Percentiles rank a stretch among this genome's conserved stretches.
phyloP scores from a whole-genome alignment of 345 rosid species.

The Arabis alpina region DNA sequence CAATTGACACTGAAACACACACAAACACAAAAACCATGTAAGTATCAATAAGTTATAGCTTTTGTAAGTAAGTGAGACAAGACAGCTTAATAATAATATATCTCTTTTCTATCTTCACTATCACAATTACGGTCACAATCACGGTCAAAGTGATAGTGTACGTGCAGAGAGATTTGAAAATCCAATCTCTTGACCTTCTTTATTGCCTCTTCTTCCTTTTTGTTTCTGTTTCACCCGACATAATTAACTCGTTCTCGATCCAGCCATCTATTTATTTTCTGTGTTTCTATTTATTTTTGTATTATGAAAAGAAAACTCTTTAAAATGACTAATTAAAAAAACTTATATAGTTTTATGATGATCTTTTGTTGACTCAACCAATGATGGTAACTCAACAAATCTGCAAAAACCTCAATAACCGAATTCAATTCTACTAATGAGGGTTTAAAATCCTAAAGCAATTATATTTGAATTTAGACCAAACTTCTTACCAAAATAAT shows the following conservation, averaged over 20 bases:
- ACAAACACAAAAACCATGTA: conserved; percentile 34
- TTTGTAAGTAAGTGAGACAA: conserved; percentile 41
- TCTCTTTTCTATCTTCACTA: conserved; percentile 34
- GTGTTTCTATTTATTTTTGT: conserved; percentile 2
- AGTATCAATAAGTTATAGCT: conserved; percentile 28
- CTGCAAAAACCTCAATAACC: background rate
- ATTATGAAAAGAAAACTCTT: conserved; percentile 10
- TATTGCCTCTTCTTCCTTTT: conserved; percentile 33
- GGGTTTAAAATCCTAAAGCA: background rate
- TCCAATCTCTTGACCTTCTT: conserved; percentile 27
- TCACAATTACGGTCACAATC: conserved; percentile 41
- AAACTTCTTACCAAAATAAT: background rate
- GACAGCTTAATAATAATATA: conserved; percentile 33
- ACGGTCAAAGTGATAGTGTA: conserved; percentile 34
- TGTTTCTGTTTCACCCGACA: conserved; percentile 42
- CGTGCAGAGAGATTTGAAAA: conserved; percentile 36
- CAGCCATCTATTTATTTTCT: background rate
- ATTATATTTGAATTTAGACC: background rate
- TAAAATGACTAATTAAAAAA: background rate
- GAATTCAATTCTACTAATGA: background rate
- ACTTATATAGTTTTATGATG: background rate
- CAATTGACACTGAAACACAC: conserved; percentile 43
- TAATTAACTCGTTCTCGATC: conserved; percentile 25
- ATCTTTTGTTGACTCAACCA: background rate
- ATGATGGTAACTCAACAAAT: background rate